Percentiles rank a stretch among this genome's conserved stretches.
Evolutionary conservation across 305 asterid genomes (phyloP).

Genomic region (Fraxinus paxiana): DNA sequence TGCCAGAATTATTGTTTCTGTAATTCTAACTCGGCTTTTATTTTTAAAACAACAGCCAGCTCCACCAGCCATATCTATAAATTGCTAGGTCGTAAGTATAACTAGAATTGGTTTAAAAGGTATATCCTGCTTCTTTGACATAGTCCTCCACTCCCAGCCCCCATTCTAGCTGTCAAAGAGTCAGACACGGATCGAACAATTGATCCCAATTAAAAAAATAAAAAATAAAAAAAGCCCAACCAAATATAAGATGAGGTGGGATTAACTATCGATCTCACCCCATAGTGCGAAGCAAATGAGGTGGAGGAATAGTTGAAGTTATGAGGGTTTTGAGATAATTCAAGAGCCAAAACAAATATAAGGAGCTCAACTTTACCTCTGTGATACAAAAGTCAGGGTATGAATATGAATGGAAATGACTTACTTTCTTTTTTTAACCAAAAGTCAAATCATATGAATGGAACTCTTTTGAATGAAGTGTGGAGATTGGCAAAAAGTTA

Average conservation of each 20-base stretch:
- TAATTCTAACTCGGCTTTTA: not conserved
- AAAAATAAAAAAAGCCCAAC: not conserved
- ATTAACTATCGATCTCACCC: not conserved
- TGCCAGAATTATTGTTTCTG: not conserved
- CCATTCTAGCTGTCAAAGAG: not conserved
- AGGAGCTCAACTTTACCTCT: not conserved
- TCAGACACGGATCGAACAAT: not conserved
- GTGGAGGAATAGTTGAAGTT: not conserved
- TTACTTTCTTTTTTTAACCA: not conserved
- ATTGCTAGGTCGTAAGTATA: not conserved
- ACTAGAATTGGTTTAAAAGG: not conserved
- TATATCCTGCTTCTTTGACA: not conserved
- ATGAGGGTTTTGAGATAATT: not conserved
- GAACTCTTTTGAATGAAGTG: not conserved
- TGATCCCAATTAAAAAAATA: not conserved
- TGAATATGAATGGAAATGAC: not conserved
- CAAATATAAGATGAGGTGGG: not conserved
- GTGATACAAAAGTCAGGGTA: not conserved
- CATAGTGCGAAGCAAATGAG: not conserved
- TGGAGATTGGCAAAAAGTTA: not conserved
- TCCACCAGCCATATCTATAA: not conserved
- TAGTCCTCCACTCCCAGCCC: not conserved
- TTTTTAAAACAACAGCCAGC: not conserved
- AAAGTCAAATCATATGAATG: not conserved
- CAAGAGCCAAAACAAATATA: not conserved